A percentile compares a stretch with the other conserved stretches of the same genome.
These are phyloP conservation scores for Pholiota adiposa DNA, from an alignment of 1,284 basidiomycete genomes.

Conservation along the genomic window DNA sequence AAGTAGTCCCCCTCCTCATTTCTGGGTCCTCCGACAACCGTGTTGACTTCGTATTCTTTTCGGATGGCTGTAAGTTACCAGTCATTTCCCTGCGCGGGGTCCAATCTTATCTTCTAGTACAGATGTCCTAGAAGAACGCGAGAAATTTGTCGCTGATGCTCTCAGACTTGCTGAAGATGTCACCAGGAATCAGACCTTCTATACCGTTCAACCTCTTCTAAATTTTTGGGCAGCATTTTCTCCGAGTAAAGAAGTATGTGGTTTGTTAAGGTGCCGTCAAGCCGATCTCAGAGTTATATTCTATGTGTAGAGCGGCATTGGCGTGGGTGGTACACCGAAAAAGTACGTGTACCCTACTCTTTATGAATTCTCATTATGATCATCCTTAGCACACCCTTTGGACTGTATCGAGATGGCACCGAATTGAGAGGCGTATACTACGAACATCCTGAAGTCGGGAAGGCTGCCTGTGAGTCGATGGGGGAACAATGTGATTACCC, in stretches of 20 bases:
- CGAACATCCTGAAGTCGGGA: constrained; percentile 66
- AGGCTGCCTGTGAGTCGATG: constrained; percentile 69
- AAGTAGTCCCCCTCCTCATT: constrained; percentile 60
- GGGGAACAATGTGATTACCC: constrained; percentile 77
- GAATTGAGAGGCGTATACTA: constrained; percentile 83
- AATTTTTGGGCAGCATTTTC: constrained; percentile 87
- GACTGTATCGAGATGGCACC: constrained; percentile 79
- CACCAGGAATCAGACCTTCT: constrained; percentile 76
- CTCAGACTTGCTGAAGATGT: constrained; percentile 69
- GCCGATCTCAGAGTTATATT: background rate
- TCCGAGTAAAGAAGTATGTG: constrained; percentile 66
- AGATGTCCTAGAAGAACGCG: constrained; percentile 67
- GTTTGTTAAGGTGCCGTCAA: background rate
- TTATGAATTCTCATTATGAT: background rate
- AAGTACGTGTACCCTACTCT: constrained; percentile 42
- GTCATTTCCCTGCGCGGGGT: constrained; percentile 1
- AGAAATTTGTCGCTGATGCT: constrained; percentile 75
- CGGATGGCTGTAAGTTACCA: constrained; percentile 77
- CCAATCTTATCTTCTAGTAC: background rate
- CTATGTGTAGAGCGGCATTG: constrained; percentile 69
- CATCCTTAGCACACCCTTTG: constrained; percentile 70
- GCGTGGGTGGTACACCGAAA: constrained; percentile 69
- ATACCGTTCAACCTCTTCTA: constrained; percentile 74
- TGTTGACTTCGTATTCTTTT: constrained; percentile 80
- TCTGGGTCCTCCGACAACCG: constrained; percentile 69